Evolutionary conservation across 1,284 basidiomycete species (phyloP).

Genomic region (Apiotrichum gamsii): DNA sequence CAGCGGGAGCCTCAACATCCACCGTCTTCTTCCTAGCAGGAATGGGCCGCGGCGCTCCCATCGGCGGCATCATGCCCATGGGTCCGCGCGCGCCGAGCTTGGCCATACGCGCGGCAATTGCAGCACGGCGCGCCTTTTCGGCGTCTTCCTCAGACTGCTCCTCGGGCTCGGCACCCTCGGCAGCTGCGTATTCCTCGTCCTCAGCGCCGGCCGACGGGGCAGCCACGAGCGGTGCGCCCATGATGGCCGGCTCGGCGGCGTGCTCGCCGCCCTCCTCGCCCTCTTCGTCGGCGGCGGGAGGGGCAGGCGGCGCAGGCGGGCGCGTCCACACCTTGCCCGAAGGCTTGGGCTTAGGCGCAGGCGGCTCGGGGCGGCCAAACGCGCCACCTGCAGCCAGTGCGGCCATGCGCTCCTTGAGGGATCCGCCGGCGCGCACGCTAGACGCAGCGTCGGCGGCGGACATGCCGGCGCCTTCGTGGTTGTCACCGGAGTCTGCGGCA

Average conservation of each 20-base stretch:
- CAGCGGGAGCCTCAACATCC: constrained; percentile 1
- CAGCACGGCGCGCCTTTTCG: constrained; percentile 47
- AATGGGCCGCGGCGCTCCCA: constrained; percentile 8
- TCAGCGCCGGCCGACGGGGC: constrained; percentile 23
- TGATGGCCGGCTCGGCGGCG: neutral
- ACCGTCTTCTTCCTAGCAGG: constrained; percentile 22
- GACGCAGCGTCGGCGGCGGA: constrained; percentile 76
- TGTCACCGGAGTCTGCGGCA: neutral
- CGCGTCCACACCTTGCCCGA: constrained; percentile 64
- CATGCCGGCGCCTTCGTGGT: constrained; percentile 50
- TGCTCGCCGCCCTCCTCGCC: constrained; percentile 26
- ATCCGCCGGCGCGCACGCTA: constrained; percentile 61
- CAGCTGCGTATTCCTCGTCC: too few species aligned
- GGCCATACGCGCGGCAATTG: constrained; percentile 51
- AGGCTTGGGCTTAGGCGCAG: constrained; percentile 63
- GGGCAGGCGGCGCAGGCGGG: constrained; percentile 47
- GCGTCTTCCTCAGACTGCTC: constrained; percentile 44
- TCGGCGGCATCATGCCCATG: constrained; percentile 40
- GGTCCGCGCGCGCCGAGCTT: constrained; percentile 49
- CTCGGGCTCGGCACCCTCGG: constrained; percentile 34
- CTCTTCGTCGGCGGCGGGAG: constrained; percentile 41
- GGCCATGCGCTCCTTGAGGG: constrained; percentile 86
- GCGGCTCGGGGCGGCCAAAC: constrained; percentile 55
- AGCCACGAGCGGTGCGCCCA: constrained; percentile 11
- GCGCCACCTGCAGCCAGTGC: constrained; percentile 69